phyloP scores from a whole-genome alignment of 2,329 filamentous ascomycete species.

The Emydomyces testavorans region DNA sequence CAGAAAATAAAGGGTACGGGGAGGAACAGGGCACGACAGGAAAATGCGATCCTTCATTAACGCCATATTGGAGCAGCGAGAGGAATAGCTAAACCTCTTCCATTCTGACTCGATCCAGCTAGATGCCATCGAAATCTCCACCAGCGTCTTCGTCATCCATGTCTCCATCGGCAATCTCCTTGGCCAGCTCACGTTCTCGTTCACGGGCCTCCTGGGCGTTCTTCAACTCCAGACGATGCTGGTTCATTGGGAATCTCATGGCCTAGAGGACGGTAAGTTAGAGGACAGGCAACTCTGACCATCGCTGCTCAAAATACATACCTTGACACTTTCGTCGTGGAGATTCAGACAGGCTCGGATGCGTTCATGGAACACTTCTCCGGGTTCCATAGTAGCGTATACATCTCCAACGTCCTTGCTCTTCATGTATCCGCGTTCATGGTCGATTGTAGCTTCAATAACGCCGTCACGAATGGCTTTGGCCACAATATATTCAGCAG shows the following conservation, averaged over 20 bases:
- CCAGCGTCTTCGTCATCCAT: constrained; percentile 93
- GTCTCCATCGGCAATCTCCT: constrained; percentile 97
- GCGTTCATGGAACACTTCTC: constrained; percentile 94
- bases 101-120: constrained; percentile 24
- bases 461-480: constrained; percentile 97
- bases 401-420: constrained; percentile 94
- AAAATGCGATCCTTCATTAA: constrained; percentile 5
- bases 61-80: constrained; percentile 2
- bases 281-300: neutral
- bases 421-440: constrained; percentile 95
- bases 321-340: constrained; percentile 97
- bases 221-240: constrained; percentile 92
- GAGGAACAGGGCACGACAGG: neutral
- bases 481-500: constrained; percentile 95
- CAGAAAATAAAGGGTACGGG: constrained; percentile 2
- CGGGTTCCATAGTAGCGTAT: constrained; percentile 88
- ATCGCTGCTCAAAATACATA: constrained; percentile 33
- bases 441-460: constrained; percentile 87
- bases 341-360: constrained; percentile 83
- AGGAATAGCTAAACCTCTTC: neutral
- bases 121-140: constrained; percentile 93
- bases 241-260: constrained; percentile 99
- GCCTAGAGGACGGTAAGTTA: constrained; percentile 46
- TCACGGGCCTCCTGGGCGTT: constrained; percentile 97
- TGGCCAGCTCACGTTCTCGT: constrained; percentile 89